Base-by-base conservation (phyloP, 2,329 filamentous ascomycete genomes). In the Calonectria crousiana region DNA sequence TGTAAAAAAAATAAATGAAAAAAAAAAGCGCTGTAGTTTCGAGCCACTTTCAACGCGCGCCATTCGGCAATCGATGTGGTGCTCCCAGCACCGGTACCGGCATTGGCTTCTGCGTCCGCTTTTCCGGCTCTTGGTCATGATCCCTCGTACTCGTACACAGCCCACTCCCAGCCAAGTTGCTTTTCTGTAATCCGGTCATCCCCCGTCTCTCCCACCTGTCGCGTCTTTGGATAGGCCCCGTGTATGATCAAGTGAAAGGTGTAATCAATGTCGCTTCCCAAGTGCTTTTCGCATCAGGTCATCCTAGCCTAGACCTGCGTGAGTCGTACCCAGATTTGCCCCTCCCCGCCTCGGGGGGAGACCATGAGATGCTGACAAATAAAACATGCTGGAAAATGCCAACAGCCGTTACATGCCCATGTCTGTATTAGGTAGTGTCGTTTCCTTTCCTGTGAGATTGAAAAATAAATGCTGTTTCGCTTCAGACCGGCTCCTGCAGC, bases 181-280 rank as follows among this genome's bases (percentile, higher is more conserved):
- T 80, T 80, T 80, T 80, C 73, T 80, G 76, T 78, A 76, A 71
- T 74, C 75, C 69, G 23, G 67, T 74, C 74, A 36, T 49, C 28
- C 49, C 49, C 49, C 20, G 34, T 51, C 16, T 30, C 44, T 44
- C 38, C 20, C 32, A 56, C 32, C 44, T 41, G 34, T 64, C 68
- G 52, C 73, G 41, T 67, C 71, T 74, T 53, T 66, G 68, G 66
- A 60, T 67, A 75, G 71, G 60, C 67, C 18, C 38, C 71, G 65
- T 78, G 71, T 72, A 78, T 74, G 67, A 66, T 62, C 58, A 58
- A 71, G 32, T 67, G 72, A 64, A 60, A 69, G 41, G 65, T 66
- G 38, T 73, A 74, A 78, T 69, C 65, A 72, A 47, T 68, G 58
- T 75, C 67, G 53, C 67, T 79, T 76, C 74, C 71, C 74, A 78